A percentile compares a stretch with the other conserved stretches of the same genome.
Evolutionary conservation across 805 yeast genomes (phyloP).

Genomic region (Candida methanosorbosa): DNA sequence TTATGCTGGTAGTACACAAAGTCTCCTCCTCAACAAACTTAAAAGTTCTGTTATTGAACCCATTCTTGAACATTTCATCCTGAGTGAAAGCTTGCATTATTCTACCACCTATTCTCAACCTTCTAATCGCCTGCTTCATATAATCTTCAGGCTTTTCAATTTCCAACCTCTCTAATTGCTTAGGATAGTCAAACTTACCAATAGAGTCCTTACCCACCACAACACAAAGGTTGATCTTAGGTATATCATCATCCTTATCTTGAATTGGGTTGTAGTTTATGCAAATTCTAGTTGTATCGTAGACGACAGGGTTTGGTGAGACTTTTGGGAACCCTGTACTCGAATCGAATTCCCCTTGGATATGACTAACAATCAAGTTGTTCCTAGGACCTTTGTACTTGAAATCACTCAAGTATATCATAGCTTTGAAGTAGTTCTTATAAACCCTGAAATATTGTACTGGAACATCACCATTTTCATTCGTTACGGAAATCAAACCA

Average conservation of each 20-base stretch:
- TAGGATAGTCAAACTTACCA: constrained; percentile 61
- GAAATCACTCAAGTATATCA: constrained; percentile 52
- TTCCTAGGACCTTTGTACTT: constrained; percentile 51
- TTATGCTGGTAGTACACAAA: constrained; percentile 41
- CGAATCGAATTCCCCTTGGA: constrained; percentile 23
- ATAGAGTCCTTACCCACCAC: constrained; percentile 72
- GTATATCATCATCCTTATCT: constrained; percentile 34
- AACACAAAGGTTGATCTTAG: constrained; percentile 76
- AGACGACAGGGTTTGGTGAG: constrained; percentile 7
- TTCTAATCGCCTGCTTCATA: constrained; percentile 69
- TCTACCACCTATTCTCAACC: constrained; percentile 74
- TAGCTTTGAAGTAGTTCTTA: constrained; percentile 63
- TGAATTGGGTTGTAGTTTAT: constrained; percentile 46
- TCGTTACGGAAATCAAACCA: constrained; percentile 36
- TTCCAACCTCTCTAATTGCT: constrained; percentile 37
- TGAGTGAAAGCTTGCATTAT: constrained; percentile 87
- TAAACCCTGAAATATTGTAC: constrained; percentile 64
- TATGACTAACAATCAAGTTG: constrained; percentile 40
- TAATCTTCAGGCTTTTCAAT: constrained; percentile 56
- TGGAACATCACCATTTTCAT: constrained; percentile 38
- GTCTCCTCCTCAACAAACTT: constrained; percentile 61
- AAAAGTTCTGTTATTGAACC: constrained; percentile 73
- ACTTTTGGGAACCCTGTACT: constrained; percentile 23
- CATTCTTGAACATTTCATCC: constrained; percentile 77
- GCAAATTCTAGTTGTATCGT: constrained; percentile 9